These are phyloP conservation scores for Microdochium trichocladiopsis DNA, from an alignment of 2,329 filamentous ascomycete species.

Conservation along the genomic window DNA sequence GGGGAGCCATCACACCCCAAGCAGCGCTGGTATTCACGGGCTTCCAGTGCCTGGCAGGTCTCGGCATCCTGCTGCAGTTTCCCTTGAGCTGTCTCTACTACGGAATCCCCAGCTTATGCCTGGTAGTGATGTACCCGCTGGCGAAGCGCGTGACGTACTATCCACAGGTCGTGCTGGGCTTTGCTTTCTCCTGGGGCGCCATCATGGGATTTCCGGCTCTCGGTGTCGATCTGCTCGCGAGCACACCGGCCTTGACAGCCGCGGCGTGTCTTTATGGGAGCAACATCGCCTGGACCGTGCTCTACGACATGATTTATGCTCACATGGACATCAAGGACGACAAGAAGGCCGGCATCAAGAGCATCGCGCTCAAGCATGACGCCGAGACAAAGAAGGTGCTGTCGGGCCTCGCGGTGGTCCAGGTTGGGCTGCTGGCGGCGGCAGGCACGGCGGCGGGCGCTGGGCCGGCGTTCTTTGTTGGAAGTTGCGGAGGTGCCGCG, in stretches of 20 bases:
- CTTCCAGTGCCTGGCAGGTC: constrained; percentile 63
- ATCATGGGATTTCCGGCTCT: constrained; percentile 83
- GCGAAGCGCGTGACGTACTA: constrained; percentile 85
- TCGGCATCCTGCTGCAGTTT: constrained; percentile 71
- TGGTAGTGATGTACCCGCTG: constrained; percentile 73
- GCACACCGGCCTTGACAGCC: constrained; percentile 54
- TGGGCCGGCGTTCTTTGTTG: constrained; percentile 61
- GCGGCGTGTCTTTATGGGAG: constrained; percentile 67
- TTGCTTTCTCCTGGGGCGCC: constrained; percentile 86
- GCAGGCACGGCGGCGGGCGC: constrained; percentile 63
- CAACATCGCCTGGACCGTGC: constrained; percentile 77
- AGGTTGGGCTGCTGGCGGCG: constrained; percentile 62
- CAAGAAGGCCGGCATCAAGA: constrained; percentile 80
- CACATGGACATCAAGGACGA: constrained; percentile 90
- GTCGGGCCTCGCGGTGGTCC: constrained; percentile 59
- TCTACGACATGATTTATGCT: constrained; percentile 92
- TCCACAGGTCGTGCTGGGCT: constrained; percentile 73
- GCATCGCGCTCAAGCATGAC: constrained; percentile 75
- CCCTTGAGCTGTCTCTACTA: constrained; percentile 69
- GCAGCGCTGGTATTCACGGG: constrained; percentile 70
- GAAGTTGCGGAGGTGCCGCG: constrained; percentile 59
- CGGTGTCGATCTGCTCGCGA: constrained; percentile 65
- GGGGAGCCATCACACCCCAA: constrained; percentile 66
- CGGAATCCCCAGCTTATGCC: constrained; percentile 64
- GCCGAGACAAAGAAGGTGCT: constrained; percentile 71